A percentile compares a stretch with the other conserved stretches of the same genome.
Evolutionary conservation across 805 yeast genomes (phyloP).

Genomic region (Metschnikowia cerradonensis): DNA sequence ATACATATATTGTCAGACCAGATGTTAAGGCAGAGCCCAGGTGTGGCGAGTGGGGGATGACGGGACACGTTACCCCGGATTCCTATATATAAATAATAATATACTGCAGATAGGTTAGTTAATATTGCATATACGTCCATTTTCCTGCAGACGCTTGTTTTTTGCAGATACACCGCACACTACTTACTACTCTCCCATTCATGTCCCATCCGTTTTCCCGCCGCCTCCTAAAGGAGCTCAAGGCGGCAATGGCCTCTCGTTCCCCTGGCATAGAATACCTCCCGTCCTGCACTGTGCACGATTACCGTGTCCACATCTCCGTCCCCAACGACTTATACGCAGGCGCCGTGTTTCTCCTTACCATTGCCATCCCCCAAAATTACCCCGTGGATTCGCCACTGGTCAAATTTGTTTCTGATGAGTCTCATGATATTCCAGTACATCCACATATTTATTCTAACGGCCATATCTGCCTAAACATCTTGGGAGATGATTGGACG

Average conservation of each 20-base stretch:
- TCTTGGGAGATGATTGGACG: constrained; percentile 64
- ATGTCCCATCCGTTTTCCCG: constrained; percentile 17
- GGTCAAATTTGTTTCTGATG: constrained; percentile 11
- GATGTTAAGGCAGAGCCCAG: too few species aligned
- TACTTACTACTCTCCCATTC: too few species aligned
- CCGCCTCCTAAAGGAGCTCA: constrained; percentile 15
- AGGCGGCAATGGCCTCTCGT: constrained; percentile 3
- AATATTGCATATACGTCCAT: neutral
- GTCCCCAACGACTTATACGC: constrained; percentile 12
- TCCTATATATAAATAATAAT: neutral
- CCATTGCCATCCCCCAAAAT: constrained; percentile 9
- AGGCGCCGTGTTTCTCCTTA: constrained; percentile 8
- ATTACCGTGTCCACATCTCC: constrained; percentile 7
- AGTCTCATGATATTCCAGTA: constrained; percentile 44
- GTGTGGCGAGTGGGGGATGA: too few species aligned
- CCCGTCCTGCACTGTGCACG: constrained; percentile 10
- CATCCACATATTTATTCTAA: constrained; percentile 76
- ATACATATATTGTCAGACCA: too few species aligned
- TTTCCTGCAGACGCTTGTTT: neutral
- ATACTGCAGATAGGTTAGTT: neutral
- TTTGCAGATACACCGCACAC: neutral
- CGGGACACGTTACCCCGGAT: constrained; percentile 1
- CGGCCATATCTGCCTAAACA: constrained; percentile 73
- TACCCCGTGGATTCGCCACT: constrained; percentile 18
- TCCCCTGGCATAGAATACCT: constrained; percentile 11